Percentiles rank a stretch among this genome's conserved stretches.
These are phyloP conservation scores for Stachybotrys elegans DNA, from an alignment of 2,329 filamentous ascomycete genomes.

Conservation along the genomic window DNA sequence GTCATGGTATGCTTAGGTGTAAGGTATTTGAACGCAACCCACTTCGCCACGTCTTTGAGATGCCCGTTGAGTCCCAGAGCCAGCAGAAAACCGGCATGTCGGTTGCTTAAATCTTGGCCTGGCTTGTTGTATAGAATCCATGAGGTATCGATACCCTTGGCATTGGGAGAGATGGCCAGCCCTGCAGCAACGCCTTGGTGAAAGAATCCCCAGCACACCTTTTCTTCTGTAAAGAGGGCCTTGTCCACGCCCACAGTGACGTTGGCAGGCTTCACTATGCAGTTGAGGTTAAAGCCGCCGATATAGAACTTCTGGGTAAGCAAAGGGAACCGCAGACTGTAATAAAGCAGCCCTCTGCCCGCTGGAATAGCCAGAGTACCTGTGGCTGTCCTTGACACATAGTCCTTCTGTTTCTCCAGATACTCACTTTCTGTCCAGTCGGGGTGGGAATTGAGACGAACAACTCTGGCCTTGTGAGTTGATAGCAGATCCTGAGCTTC, in stretches of 20 bases:
- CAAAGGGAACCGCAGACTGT: slow-evolving; percentile 78
- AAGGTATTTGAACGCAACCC: slow-evolving; percentile 98
- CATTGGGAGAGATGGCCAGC: slow-evolving; percentile 81
- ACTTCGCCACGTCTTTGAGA: slow-evolving; percentile 89
- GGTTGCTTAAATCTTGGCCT: slow-evolving; percentile 76
- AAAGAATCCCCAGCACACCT: slow-evolving; percentile 97
- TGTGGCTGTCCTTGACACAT: slow-evolving; percentile 80
- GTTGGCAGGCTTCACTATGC: slow-evolving; percentile 85
- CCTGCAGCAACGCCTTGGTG: slow-evolving; percentile 94
- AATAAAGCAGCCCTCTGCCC: slow-evolving; percentile 83
- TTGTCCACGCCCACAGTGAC: slow-evolving; percentile 93
- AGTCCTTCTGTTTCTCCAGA: slow-evolving; percentile 85
- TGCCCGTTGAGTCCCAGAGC: slow-evolving; percentile 92
- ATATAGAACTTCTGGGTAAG: slow-evolving; percentile 90
- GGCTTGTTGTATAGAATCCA: slow-evolving; percentile 99
- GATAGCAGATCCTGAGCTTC: slow-evolving; percentile 85
- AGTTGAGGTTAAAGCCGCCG: slow-evolving; percentile 85
- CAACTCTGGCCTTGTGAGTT: slow-evolving; percentile 71
- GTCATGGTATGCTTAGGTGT: slow-evolving; percentile 99
- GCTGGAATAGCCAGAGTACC: slow-evolving; percentile 85
- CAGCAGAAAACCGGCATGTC: slow-evolving; percentile 91
- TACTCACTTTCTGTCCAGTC: slow-evolving; percentile 82
- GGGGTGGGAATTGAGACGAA: slow-evolving; percentile 70
- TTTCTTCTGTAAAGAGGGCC: slow-evolving; percentile 83
- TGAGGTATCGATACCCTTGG: slow-evolving; percentile 92